Evolutionary conservation across 352 stramenopile species (phyloP).

Genomic region (Stramenopiles sp.): DNA sequence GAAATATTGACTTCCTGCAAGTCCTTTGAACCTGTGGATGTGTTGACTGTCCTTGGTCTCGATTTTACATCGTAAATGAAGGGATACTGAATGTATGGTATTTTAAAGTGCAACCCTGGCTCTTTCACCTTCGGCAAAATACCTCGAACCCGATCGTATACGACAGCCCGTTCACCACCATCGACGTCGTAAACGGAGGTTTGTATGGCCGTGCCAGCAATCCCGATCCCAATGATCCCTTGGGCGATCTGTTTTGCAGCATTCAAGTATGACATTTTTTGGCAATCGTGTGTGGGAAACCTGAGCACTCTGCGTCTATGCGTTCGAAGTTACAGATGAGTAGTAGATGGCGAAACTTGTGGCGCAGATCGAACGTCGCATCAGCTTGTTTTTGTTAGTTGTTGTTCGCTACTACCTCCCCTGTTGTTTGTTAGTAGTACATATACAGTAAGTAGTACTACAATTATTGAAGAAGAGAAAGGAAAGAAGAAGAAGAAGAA

Average conservation of each 20-base stretch:
- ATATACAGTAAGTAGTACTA: no score
- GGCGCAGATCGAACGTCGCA: no score
- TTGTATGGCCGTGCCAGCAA: neutral
- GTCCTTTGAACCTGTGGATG: slow-evolving; percentile 92
- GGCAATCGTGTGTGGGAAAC: neutral
- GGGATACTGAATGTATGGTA: slow-evolving; percentile 87
- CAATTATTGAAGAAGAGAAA: no score
- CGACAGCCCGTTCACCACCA: slow-evolving; percentile 89
- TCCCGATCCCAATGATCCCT: neutral
- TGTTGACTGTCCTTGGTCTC: slow-evolving; percentile 87
- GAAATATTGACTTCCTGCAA: slow-evolving; percentile 99
- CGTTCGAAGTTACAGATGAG: no score
- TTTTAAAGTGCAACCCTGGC: slow-evolving; percentile 98
- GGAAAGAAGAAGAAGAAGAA: no score
- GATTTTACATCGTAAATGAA: slow-evolving; percentile 95
- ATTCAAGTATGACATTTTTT: slow-evolving; percentile 1
- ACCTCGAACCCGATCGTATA: slow-evolving; percentile 95
- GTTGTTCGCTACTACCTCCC: no score
- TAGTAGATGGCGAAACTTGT: no score
- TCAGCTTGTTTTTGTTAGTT: no score
- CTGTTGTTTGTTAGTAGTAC: no score
- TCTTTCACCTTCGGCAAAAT: slow-evolving; percentile 78
- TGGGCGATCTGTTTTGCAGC: neutral
- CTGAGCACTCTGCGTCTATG: neutral
- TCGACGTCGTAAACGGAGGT: slow-evolving; percentile 47